Evolutionary conservation across 108 stramenopile species (phyloP).

Genomic region (Cylindrotheca fusiformis): DNA sequence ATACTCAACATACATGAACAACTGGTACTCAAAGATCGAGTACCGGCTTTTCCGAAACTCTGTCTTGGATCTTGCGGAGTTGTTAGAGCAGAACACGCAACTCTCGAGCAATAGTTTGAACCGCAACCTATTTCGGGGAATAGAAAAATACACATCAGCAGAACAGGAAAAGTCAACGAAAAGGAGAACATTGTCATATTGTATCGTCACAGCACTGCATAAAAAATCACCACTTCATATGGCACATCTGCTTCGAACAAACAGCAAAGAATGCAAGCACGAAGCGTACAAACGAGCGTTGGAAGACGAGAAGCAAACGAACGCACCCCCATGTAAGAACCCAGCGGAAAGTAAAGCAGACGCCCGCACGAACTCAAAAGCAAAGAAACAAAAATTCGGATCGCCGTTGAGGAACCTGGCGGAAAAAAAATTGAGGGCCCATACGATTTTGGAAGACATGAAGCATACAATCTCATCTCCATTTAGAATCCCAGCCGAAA

Average conservation of each 20-base stretch:
- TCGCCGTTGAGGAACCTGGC: too few species aligned
- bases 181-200: background rate
- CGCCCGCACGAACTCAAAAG: background rate
- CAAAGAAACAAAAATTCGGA: too few species aligned
- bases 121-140: background rate
- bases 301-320: background rate
- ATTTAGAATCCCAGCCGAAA: too few species aligned
- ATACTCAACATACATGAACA: background rate
- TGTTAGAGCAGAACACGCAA: background rate
- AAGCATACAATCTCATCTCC: too few species aligned
- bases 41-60: background rate
- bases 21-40: background rate
- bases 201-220: background rate
- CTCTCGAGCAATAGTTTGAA: background rate
- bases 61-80: background rate
- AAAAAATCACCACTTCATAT: background rate
- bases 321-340: too few species aligned
- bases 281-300: background rate
- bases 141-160: background rate
- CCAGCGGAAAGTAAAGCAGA: conserved; percentile 7
- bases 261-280: background rate
- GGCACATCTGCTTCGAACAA: background rate
- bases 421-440: too few species aligned
- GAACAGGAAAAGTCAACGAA: background rate
- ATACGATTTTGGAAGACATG: too few species aligned